These are phyloP conservation scores for Leishmania martiniquensis DNA, from an alignment of 208 protist genomes.

Conservation along the genomic window DNA sequence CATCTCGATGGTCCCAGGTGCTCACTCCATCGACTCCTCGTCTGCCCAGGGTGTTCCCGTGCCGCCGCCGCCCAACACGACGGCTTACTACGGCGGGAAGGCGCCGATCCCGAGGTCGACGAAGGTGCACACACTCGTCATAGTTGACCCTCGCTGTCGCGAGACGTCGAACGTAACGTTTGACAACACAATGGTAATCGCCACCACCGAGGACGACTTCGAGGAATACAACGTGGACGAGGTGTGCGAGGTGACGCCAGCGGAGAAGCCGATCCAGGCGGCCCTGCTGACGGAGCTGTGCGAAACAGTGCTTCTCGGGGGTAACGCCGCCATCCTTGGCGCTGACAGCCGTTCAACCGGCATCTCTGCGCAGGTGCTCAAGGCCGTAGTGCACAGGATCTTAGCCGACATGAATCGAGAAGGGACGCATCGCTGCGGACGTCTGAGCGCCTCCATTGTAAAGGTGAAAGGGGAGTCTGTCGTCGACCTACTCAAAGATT, in stretches of 20 bases:
- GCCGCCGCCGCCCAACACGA: slow-evolving; percentile 22
- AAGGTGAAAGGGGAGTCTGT: slow-evolving; percentile 67
- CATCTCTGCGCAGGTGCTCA: slow-evolving; percentile 54
- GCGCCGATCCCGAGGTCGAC: slow-evolving; percentile 40
- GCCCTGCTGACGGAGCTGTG: slow-evolving; percentile 59
- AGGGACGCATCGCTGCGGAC: slow-evolving; percentile 26
- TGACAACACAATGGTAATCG: slow-evolving; percentile 66
- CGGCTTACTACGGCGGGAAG: slow-evolving; percentile 13
- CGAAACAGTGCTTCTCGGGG: slow-evolving; percentile 60
- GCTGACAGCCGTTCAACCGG: slow-evolving; percentile 67
- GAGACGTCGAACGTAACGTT: slow-evolving; percentile 71
- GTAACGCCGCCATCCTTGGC: slow-evolving; percentile 71
- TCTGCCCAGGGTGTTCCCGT: slow-evolving; percentile 25
- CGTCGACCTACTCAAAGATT: slow-evolving; percentile 53
- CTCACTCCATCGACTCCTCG: slow-evolving; percentile 28
- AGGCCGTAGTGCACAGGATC: slow-evolving; percentile 60
- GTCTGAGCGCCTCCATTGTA: slow-evolving; percentile 68
- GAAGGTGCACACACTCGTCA: slow-evolving; percentile 71
- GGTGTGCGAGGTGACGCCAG: slow-evolving; percentile 47
- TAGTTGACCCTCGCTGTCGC: slow-evolving; percentile 63
- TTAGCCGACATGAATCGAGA: slow-evolving; percentile 43
- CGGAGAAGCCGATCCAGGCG: slow-evolving; percentile 40
- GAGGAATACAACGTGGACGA: slow-evolving; percentile 86
- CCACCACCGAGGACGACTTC: slow-evolving; percentile 70
- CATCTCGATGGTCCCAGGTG: slow-evolving; percentile 16